Conservation (phyloP, 768 basidiomycete species). For the Dentipellis fragilis region DNA sequence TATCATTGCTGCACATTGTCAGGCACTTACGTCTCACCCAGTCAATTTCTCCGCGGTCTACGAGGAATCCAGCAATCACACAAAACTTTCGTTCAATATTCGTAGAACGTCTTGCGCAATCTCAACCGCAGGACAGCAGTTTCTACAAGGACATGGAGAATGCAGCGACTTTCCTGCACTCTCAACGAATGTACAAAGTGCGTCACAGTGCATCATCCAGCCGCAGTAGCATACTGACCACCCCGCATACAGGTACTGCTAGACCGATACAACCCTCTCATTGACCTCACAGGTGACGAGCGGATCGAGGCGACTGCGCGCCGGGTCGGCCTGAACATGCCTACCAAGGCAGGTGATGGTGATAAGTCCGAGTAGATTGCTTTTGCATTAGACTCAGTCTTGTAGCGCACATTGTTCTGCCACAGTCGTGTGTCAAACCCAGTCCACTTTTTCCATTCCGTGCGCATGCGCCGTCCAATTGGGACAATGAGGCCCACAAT, state of each 20-base stretch:
- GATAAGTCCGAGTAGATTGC: slow-evolving; percentile 11
- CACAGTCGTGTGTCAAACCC: no score
- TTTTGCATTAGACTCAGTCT: not conserved
- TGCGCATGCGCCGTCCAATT: not conserved
- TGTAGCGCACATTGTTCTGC: not conserved
- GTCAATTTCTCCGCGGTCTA: slow-evolving; percentile 28
- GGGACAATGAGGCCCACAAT: not conserved
- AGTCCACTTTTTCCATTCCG: no score
- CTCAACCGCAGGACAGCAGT: slow-evolving; percentile 1
- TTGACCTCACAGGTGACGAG: slow-evolving; percentile 73
- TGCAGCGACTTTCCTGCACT: slow-evolving; percentile 53
- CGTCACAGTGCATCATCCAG: slow-evolving; percentile 11
- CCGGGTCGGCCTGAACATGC: slow-evolving; percentile 83
- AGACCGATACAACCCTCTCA: slow-evolving; percentile 80
- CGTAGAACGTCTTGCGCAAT: slow-evolving; percentile 25
- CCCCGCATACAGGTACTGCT: slow-evolving; percentile 47
- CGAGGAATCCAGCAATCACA: slow-evolving; percentile 32
- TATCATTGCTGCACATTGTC: slow-evolving; percentile 1
- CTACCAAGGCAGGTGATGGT: slow-evolving; percentile 29
- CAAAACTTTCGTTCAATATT: slow-evolving; percentile 46
- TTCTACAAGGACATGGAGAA: slow-evolving; percentile 46
- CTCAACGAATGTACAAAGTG: slow-evolving; percentile 74
- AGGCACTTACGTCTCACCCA: slow-evolving; percentile 10
- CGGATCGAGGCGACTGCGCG: slow-evolving; percentile 76
- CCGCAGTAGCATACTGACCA: not conserved